Evolutionary conservation across 2,329 filamentous ascomycete genomes (phyloP), one percentile per base, ranked within the genome.

Genomic region (Arthrobotrys musiformis): DNA sequence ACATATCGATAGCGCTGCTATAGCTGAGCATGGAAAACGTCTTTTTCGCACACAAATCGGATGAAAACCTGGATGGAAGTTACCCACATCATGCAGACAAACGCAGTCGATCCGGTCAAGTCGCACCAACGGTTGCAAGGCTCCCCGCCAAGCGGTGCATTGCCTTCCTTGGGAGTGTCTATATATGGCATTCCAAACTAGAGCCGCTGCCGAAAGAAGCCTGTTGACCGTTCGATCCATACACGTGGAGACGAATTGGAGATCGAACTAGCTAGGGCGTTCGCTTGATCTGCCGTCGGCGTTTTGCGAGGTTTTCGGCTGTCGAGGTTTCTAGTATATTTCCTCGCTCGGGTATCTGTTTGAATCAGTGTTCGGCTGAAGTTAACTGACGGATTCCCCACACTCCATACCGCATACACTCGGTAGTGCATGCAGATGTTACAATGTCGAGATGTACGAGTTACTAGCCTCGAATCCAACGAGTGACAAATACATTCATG

Each of bases 131-230:
- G n/a, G n/a, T 40, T 52, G 26, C 19, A 64, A 50, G 52, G 40
- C 28, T 35, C n/a, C 33, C 33, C 61, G 69, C 69, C 69, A 73
- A 73, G 69, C 15, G 1, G 24, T 56, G 69, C 69, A 73, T 44
- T 48, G 69, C 61, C 69, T 42, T 66, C 42, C 61, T 73, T 73
- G 69, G n/a, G 69, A 19, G 24, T 40, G 28, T 40, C 40, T 70
- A 70, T 70, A 63, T 54, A 54, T 50, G 61, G 50, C 15, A 50
- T 61, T 24, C 7, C 4, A 30, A n/a, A n/a, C 17, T 30, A 6
- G 40, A 69, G 48, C 22, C 64, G 56, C 33, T 28, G 17, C 52
- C 30, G 33, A 8, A 44, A 58, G 28, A 48, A 22, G 17, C 11
- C 26, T 46, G 26, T 46, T 9, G n/a, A 46, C 40, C 26, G 58